Percentiles rank a stretch among this genome's conserved stretches.
Conservation (phyloP, 1,284 basidiomycete genomes). For the Cerioporus squamosus region DNA sequence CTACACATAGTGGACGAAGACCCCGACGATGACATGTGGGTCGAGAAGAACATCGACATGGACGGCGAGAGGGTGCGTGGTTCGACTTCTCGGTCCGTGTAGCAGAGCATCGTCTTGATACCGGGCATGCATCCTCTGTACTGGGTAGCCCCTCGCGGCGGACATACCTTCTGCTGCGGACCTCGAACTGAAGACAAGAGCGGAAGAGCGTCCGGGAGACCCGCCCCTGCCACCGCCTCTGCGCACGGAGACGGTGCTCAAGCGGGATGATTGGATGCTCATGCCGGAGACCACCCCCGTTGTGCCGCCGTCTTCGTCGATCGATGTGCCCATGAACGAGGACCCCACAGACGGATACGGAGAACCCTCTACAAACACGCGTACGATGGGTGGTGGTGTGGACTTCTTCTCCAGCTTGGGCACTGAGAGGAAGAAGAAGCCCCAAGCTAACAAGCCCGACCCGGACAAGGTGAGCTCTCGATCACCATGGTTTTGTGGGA, state of each 20-base stretch:
- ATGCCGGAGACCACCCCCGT: slow-evolving; percentile 42
- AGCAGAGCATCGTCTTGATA: background rate
- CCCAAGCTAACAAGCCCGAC: slow-evolving; percentile 65
- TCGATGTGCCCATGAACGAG: slow-evolving; percentile 41
- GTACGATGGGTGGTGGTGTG: slow-evolving; percentile 56
- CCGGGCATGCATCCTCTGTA: background rate
- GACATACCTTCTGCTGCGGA: slow-evolving; percentile 83
- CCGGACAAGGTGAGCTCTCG: slow-evolving; percentile 64
- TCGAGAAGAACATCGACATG: slow-evolving; percentile 85
- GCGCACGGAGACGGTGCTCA: slow-evolving; percentile 52
- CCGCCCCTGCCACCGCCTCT: slow-evolving; percentile 49
- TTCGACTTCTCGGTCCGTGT: background rate
- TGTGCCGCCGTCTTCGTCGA: slow-evolving; percentile 30
- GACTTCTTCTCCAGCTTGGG: slow-evolving; percentile 91
- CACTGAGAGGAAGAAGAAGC: slow-evolving; percentile 66
- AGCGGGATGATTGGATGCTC: slow-evolving; percentile 94
- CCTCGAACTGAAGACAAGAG: slow-evolving; percentile 68
- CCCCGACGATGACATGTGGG: slow-evolving; percentile 78
- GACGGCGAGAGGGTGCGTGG: slow-evolving; percentile 69
- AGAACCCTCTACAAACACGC: slow-evolving; percentile 52
- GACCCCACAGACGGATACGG: slow-evolving; percentile 75
- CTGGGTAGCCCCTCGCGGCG: slow-evolving; percentile 59
- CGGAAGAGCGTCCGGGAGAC: slow-evolving; percentile 45
- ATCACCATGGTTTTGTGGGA: background rate
- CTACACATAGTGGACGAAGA: slow-evolving; percentile 70